These are phyloP conservation scores for Acidiella bohemica DNA, from an alignment of 495 filamentous ascomycete genomes.

Conservation along the genomic window DNA sequence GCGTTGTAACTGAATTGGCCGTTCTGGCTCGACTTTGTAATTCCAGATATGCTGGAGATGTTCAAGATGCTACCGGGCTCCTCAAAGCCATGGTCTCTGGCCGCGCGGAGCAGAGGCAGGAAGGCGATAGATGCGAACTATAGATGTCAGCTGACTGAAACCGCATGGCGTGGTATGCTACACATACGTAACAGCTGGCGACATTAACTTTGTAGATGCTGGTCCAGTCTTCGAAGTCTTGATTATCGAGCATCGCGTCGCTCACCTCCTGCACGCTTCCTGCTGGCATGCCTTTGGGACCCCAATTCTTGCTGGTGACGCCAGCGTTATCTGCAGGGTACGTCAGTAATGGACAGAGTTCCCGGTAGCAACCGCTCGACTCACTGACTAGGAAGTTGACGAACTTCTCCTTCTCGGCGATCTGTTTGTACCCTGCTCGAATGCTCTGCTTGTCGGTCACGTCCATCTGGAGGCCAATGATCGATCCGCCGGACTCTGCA, in stretches of 20 bases:
- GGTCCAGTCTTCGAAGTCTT: constrained; percentile 29
- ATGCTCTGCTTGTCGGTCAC: constrained; percentile 31
- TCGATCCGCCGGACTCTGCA: constrained; percentile 10
- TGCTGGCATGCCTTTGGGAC: constrained; percentile 26
- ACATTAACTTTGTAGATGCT: constrained; percentile 31
- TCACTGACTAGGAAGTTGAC: constrained; percentile 22
- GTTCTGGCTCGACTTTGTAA: constrained; percentile 28
- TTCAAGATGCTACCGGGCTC: constrained; percentile 26
- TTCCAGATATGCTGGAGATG: constrained; percentile 31
- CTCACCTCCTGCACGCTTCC: constrained; percentile 24
- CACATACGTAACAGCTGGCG: constrained; percentile 25
- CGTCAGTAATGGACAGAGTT: too few relatives aligned
- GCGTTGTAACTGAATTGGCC: constrained; percentile 34
- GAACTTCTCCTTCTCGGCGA: constrained; percentile 25
- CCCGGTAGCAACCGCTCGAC: too few relatives aligned
- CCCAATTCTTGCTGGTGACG: constrained; percentile 17
- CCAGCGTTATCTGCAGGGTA: constrained; percentile 21
- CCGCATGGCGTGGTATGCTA: too few relatives aligned
- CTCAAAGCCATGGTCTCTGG: constrained; percentile 9
- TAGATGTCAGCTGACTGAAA: too few relatives aligned
- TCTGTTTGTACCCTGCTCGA: constrained; percentile 24
- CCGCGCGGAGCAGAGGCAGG: constrained; percentile 26
- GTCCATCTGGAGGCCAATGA: constrained; percentile 23
- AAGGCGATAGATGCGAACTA: constrained; percentile 33
- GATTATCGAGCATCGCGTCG: constrained; percentile 30